phyloP scores from a whole-genome alignment of 768 basidiomycete species.

The Lactifluus volemus region DNA sequence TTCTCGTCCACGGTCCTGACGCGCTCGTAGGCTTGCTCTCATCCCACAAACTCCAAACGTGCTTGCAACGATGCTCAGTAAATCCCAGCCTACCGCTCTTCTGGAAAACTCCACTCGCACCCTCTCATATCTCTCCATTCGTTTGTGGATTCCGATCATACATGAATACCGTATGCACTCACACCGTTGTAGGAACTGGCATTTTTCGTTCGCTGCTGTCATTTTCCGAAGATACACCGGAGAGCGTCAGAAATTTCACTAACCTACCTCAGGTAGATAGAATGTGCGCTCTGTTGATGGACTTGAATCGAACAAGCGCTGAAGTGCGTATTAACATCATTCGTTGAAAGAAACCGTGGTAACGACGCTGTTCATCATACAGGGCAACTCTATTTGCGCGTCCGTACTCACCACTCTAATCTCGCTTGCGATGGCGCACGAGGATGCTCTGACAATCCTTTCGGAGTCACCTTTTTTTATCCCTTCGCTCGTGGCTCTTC shows the following conservation, averaged over 20 bases:
- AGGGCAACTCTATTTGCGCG: constrained; percentile 32
- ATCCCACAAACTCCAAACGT: constrained; percentile 35
- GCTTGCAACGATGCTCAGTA: constrained; percentile 40
- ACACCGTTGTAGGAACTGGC: neutral
- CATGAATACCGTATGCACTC: constrained; percentile 27
- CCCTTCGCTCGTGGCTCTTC: constrained; percentile 53
- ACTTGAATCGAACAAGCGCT: constrained; percentile 17
- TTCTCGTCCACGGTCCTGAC: neutral
- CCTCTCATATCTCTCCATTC: constrained; percentile 37
- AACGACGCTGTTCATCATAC: neutral
- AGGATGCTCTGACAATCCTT: constrained; percentile 32
- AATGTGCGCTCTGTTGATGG: constrained; percentile 24
- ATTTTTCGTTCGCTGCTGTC: constrained; percentile 19
- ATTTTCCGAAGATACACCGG: constrained; percentile 12
- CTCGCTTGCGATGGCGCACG: constrained; percentile 32
- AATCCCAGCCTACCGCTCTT: constrained; percentile 44
- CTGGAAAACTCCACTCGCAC: constrained; percentile 31
- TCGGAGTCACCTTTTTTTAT: constrained; percentile 47
- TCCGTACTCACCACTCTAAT: constrained; percentile 34
- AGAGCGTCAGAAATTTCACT: constrained; percentile 13
- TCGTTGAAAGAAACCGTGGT: neutral
- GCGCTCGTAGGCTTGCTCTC: constrained; percentile 29
- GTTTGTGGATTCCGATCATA: constrained; percentile 40
- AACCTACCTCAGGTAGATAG: constrained; percentile 27
- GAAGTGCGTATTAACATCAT: constrained; percentile 18